Base-by-base conservation (phyloP, 768 basidiomycete species). In the Rhizopogon vesiculosus region DNA sequence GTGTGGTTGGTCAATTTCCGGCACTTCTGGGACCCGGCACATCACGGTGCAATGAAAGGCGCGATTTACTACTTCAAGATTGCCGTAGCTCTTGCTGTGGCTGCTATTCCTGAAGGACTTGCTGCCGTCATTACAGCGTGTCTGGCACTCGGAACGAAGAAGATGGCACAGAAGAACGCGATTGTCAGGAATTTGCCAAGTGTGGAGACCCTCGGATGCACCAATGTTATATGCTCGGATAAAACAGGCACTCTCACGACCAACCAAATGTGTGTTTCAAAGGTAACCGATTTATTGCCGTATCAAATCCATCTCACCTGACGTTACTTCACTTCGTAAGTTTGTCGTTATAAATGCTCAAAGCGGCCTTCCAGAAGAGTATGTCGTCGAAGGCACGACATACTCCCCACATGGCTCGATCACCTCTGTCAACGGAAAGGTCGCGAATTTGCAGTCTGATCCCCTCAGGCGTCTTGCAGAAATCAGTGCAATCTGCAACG, bases 21-120 rank as follows among this genome's bases (percentile, higher is more conserved):
- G 50, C 93, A 99, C 74, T 99, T 99, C 72, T 87, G 83, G 82
- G 96, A 99, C 66, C 93, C 96, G 3, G 82, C 90, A 25, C 96
- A 99, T 67, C 90, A 89, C 61, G 91, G 95, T 48, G 84, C 75
- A 45, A 77, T 98, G 64, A 93, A 93, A 68, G 96, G 96, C 42
- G 96, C 96, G 0, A 84, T 99, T 52, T 98, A 98, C 72, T 99
- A 99, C 74, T 92, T 99, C 82, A 99, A 99, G 76, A 98, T 99
- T 67, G 96, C 96, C 38, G 97, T 99, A 43, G 94, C 97, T 5
- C 78, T 99, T 44, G 96, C 97, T n/a, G 96, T 99, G 41, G 96
- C 96, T 56, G 96, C 96, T 41, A 99, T 98, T 66, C 96, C 97
- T 0, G 96, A 99, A 72, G 96, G 96, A 56, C 75, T 99, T n/a